Percentiles rank a stretch among this genome's conserved stretches.
Evolutionary conservation across 371 early-diverging fungal genomes (phyloP).

Genomic region (Capillidium heterosporum): DNA sequence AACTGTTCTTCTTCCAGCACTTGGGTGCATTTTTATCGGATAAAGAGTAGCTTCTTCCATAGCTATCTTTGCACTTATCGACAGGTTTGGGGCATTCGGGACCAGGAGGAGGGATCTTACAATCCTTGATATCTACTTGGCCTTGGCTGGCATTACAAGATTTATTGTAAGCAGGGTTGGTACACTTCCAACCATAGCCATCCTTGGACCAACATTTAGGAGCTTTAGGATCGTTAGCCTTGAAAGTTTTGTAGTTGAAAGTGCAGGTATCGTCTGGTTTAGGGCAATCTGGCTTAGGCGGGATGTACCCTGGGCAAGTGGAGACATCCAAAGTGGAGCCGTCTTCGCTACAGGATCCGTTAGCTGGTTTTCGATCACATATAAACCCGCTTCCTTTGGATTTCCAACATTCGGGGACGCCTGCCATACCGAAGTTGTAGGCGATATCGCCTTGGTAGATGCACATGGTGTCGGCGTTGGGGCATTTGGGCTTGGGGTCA

Average conservation of each 20-base stretch:
- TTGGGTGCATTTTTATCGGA: background rate
- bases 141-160: background rate
- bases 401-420: no score
- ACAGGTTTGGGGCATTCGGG: background rate
- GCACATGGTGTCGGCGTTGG: background rate
- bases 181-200: background rate
- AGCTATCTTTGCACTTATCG: background rate
- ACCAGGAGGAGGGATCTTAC: background rate
- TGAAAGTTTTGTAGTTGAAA: background rate
- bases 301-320: no score
- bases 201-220: background rate
- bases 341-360: no score
- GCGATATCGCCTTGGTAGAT: no score
- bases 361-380: no score
- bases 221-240: background rate
- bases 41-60: background rate
- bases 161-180: background rate
- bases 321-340: no score
- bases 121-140: background rate
- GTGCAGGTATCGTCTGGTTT: background rate
- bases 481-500: background rate
- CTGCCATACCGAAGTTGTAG: no score
- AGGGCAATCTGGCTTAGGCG: background rate
- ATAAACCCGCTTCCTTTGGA: no score
- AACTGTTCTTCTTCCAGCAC: background rate